Conservation (phyloP, 129 eudicot genomes). For the Pulicaria dysenterica region DNA sequence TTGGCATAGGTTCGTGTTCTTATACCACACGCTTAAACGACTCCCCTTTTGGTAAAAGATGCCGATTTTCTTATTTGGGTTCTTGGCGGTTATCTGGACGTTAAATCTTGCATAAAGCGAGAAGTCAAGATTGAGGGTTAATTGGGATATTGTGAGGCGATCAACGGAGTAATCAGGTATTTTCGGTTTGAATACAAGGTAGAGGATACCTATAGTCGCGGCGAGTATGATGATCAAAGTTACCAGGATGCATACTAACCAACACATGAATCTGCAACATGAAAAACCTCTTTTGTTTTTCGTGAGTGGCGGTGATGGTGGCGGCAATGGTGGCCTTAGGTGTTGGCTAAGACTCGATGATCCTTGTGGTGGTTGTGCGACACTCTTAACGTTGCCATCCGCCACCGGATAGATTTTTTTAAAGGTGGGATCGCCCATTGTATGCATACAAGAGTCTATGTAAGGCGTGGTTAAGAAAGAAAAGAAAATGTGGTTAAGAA, state of each 20-base stretch:
- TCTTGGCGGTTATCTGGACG: conserved; percentile 67
- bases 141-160: conserved; percentile 58
- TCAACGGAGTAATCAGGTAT: conserved; percentile 78
- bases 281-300: conserved; percentile 32
- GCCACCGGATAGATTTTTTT: conserved; percentile 28
- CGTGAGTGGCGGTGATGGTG: conserved; percentile 29
- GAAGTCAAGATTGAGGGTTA: conserved; percentile 61
- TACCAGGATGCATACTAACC: conserved; percentile 54
- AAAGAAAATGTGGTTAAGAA: conserved; percentile 11
- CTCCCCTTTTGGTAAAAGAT: conserved; percentile 81
- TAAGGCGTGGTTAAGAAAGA: neutral
- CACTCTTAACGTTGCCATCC: neutral
- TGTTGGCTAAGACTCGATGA: conserved; percentile 30
- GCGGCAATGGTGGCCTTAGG: conserved; percentile 26
- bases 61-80: conserved; percentile 88
- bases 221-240: conserved; percentile 52
- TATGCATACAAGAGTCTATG: neutral
- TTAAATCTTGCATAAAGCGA: conserved; percentile 71
- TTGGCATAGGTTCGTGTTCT: conserved; percentile 68
- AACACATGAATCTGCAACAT: conserved; percentile 68
- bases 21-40: conserved; percentile 80
- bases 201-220: conserved; percentile 53
- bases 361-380: conserved; percentile 5
- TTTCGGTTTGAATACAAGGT: conserved; percentile 74
- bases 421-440: conserved; percentile 23